Percentiles rank a stretch among this genome's conserved stretches.
These are phyloP conservation scores for Phytopythium oedochilum DNA, from an alignment of 352 stramenopile species.

Conservation along the genomic window DNA sequence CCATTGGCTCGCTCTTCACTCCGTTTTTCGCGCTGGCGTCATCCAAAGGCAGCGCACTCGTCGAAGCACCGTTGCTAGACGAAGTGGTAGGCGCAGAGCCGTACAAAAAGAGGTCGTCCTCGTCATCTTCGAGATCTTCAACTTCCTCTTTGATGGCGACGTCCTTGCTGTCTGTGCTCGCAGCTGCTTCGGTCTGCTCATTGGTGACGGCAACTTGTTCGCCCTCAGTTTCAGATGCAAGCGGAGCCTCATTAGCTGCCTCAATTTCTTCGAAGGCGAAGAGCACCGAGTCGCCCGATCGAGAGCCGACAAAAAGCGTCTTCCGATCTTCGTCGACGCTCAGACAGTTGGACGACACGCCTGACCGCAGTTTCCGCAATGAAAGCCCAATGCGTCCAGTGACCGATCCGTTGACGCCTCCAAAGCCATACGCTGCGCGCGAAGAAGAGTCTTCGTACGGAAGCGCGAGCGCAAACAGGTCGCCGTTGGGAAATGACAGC, in stretches of 20 bases:
- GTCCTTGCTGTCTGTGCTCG: slow-evolving; percentile 7
- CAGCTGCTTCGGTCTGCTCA: slow-evolving; percentile 14
- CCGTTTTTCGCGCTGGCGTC: neutral
- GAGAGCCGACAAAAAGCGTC: slow-evolving; percentile 78
- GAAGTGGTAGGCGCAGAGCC: slow-evolving; percentile 24
- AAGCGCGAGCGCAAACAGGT: slow-evolving; percentile 61
- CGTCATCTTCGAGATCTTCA: slow-evolving; percentile 50
- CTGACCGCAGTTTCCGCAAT: slow-evolving; percentile 45
- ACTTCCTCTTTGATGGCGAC: slow-evolving; percentile 6
- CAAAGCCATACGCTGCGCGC: slow-evolving; percentile 26
- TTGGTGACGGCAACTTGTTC: slow-evolving; percentile 14
- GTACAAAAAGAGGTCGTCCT: slow-evolving; percentile 78
- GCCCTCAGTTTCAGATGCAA: slow-evolving; percentile 10
- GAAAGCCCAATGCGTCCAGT: slow-evolving; percentile 25
- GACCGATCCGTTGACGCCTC: slow-evolving; percentile 4
- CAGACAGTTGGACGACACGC: slow-evolving; percentile 50
- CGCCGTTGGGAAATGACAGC: slow-evolving; percentile 47
- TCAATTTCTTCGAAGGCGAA: slow-evolving; percentile 39
- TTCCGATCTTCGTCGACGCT: slow-evolving; percentile 54
- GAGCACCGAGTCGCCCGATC: slow-evolving; percentile 72
- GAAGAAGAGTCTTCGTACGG: slow-evolving; percentile 49
- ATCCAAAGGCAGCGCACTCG: neutral
- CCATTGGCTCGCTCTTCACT: slow-evolving; percentile 9
- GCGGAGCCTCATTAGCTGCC: slow-evolving; percentile 14
- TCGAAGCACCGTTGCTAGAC: neutral